These are phyloP conservation scores for Plenodomus lindquistii DNA, from an alignment of 2,329 filamentous ascomycete species.

Conservation along the genomic window DNA sequence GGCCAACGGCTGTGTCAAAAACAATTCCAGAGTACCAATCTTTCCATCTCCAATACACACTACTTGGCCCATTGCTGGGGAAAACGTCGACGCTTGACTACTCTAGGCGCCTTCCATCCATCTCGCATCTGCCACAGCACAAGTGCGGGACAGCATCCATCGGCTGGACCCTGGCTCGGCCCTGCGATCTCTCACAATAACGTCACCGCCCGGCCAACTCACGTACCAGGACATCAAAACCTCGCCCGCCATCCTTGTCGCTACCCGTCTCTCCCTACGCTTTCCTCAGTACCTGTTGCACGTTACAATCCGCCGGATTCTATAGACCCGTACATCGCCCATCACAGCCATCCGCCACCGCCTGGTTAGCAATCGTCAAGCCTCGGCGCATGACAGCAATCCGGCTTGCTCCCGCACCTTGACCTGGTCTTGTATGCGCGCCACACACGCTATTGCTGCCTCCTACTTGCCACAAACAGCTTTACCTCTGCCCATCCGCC, in stretches of 20 bases:
- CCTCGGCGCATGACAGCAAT: slow-evolving; percentile 30
- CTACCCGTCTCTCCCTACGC: background rate
- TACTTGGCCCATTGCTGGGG: slow-evolving; percentile 8
- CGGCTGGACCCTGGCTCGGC: slow-evolving; percentile 27
- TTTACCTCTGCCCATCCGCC: slow-evolving; percentile 2
- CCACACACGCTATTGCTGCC: background rate
- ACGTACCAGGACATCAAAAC: slow-evolving; percentile 20
- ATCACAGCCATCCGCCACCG: slow-evolving; percentile 19
- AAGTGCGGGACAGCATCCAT: slow-evolving; percentile 12
- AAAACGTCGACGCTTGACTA: background rate
- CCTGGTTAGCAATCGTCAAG: slow-evolving; percentile 14
- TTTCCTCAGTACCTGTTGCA: background rate
- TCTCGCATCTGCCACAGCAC: too few relatives aligned
- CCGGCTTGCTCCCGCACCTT: slow-evolving; percentile 16
- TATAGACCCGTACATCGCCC: background rate
- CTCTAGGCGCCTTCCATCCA: too few relatives aligned
- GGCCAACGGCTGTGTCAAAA: slow-evolving; percentile 6
- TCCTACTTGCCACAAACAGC: slow-evolving; percentile 7
- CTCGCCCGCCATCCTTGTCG: slow-evolving; percentile 22
- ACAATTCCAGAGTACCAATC: slow-evolving; percentile 9
- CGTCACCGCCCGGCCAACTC: slow-evolving; percentile 28
- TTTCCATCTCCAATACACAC: background rate
- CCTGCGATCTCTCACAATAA: slow-evolving; percentile 20
- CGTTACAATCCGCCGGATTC: background rate
- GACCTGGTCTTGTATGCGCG: slow-evolving; percentile 19